These are phyloP conservation scores for Capillidium rhysosporum DNA, from an alignment of 371 early-diverging fungal genomes.

Conservation along the genomic window DNA sequence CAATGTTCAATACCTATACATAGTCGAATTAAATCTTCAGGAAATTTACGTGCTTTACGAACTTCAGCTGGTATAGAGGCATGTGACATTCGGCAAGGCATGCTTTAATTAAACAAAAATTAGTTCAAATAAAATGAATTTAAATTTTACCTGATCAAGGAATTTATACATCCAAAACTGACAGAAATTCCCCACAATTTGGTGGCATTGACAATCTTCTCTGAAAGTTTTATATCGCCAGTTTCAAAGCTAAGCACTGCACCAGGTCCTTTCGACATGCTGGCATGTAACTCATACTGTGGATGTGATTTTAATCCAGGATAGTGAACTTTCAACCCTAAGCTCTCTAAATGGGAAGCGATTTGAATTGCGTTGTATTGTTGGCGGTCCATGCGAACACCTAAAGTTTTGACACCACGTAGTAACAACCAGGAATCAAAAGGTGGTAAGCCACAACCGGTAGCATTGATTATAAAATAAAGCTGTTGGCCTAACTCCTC, in stretches of 20 bases:
- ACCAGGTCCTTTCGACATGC: slow-evolving; percentile 69
- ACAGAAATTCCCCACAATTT: slow-evolving; percentile 81
- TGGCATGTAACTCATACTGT: slow-evolving; percentile 60
- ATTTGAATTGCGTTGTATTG: slow-evolving; percentile 52
- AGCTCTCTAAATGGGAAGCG: slow-evolving; percentile 54
- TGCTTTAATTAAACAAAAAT: slow-evolving; percentile 22
- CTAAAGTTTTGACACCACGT: slow-evolving; percentile 74
- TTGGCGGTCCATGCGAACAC: slow-evolving; percentile 72
- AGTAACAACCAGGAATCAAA: slow-evolving; percentile 74
- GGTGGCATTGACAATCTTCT: slow-evolving; percentile 64
- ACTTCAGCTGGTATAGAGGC: slow-evolving; percentile 84
- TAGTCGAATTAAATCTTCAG: slow-evolving; percentile 87
- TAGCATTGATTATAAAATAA: slow-evolving; percentile 73
- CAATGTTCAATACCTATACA: slow-evolving; percentile 95
- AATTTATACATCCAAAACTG: slow-evolving; percentile 92
- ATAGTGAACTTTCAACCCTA: slow-evolving; percentile 64
- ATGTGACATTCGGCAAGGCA: slow-evolving; percentile 96
- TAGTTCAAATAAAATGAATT: neutral
- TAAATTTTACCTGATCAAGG: slow-evolving; percentile 56
- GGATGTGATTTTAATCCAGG: slow-evolving; percentile 79
- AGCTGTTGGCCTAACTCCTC: slow-evolving; percentile 49
- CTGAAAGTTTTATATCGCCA: slow-evolving; percentile 59
- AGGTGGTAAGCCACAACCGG: slow-evolving; percentile 72
- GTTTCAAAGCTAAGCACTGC: slow-evolving; percentile 90
- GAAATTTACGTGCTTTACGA: slow-evolving; percentile 61